phyloP scores from a whole-genome alignment of 2,329 filamentous ascomycete species.

The Phaeosphaeriaceae sp. region DNA sequence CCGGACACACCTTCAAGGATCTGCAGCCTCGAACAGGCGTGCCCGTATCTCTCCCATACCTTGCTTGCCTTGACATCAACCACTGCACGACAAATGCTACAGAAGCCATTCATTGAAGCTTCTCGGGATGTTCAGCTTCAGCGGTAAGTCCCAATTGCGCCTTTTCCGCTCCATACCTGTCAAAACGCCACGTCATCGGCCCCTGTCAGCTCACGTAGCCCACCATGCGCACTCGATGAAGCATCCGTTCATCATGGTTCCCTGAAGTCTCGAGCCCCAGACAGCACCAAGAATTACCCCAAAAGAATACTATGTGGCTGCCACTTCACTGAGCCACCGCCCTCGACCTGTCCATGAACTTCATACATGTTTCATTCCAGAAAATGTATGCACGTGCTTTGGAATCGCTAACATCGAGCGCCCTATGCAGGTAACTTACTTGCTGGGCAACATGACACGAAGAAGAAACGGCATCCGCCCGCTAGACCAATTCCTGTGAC shows the following conservation, averaged over 20 bases:
- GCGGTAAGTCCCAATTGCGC: constrained; percentile 36
- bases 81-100: constrained; percentile 5
- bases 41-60: constrained; percentile 6
- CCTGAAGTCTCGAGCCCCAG: not conserved
- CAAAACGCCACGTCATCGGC: constrained; percentile 5
- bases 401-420: constrained; percentile 36
- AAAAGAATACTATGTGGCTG: not conserved
- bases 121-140: constrained; percentile 46
- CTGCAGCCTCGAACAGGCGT: constrained; percentile 8
- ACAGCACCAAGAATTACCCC: not conserved
- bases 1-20: constrained; percentile 13
- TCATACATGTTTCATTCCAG: constrained; percentile 39
- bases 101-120: not conserved
- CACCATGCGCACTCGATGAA: not conserved
- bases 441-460: constrained; percentile 48
- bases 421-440: constrained; percentile 42
- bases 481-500: constrained; percentile 58
- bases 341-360: constrained; percentile 20
- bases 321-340: constrained; percentile 25
- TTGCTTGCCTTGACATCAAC: constrained; percentile 5
- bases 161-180: constrained; percentile 3
- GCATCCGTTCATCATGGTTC: not conserved
- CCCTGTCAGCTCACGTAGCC: not conserved
- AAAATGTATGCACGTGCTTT: constrained; percentile 29
- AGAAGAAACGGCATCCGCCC: constrained; percentile 56